A percentile compares a stretch with the other conserved stretches of the same genome.
Evolutionary conservation across 805 yeast genomes (phyloP).

Genomic region (Myxozyma geophila): DNA sequence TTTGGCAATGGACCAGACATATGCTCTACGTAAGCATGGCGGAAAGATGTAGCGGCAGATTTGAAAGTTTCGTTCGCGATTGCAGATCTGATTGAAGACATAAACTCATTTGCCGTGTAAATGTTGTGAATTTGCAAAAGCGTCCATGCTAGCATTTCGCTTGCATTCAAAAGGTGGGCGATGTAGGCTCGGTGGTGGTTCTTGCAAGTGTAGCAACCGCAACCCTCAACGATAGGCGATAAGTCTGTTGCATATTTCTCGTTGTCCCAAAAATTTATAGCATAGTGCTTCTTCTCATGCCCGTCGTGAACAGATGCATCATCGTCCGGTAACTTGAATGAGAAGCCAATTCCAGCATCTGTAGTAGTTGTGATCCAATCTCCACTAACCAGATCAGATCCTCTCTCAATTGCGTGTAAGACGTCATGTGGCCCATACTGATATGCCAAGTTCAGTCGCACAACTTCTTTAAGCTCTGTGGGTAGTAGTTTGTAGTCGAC

Average conservation of each 20-base stretch:
- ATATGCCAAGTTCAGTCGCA: conserved; percentile 36
- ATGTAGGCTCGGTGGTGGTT: conserved; percentile 48
- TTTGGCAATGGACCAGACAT: conserved; percentile 5
- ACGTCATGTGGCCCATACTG: conserved; percentile 45
- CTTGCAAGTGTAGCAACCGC: conserved; percentile 38
- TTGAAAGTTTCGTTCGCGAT: conserved; percentile 44
- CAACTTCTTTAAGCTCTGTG: conserved; percentile 22
- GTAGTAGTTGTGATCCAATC: conserved; percentile 43
- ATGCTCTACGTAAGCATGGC: conserved; percentile 18
- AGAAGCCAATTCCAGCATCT: conserved; percentile 49
- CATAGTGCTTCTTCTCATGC: conserved; percentile 35
- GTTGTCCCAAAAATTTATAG: conserved; percentile 44
- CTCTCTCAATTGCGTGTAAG: conserved; percentile 42
- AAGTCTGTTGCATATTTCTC: conserved; percentile 43
- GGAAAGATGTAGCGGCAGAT: conserved; percentile 29
- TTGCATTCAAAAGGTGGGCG: conserved; percentile 50
- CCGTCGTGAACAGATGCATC: conserved; percentile 11
- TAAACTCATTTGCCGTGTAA: conserved; percentile 41
- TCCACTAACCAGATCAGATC: conserved; percentile 46
- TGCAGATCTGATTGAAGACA: conserved; percentile 43
- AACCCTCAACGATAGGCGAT: conserved; percentile 38
- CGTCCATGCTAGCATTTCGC: conserved; percentile 52
- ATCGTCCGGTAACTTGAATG: conserved; percentile 39
- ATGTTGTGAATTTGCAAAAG: conserved; percentile 49
- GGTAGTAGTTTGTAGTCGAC: conserved; percentile 19